Base-by-base conservation (phyloP, 495 filamentous ascomycete species). In the Clavariopsis aquatica region DNA sequence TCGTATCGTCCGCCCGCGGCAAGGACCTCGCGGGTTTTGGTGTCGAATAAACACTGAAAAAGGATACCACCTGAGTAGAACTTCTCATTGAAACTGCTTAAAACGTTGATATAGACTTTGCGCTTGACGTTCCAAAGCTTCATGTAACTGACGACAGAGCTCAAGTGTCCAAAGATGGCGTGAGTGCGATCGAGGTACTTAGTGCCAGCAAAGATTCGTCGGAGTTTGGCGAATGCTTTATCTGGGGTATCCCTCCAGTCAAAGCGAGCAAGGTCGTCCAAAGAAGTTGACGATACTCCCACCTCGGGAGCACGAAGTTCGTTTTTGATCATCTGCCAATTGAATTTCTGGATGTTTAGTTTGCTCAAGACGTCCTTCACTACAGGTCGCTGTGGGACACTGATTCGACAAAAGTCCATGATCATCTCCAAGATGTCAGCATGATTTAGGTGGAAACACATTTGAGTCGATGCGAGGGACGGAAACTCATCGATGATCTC, bases 1-100 rank as follows among this genome's bases (percentile, higher is more conserved):
- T 98, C 94, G 74, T 98, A 98, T 27, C 94, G 87, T 27, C 94
- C 94, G 52, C 94, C 94, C 34, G 93, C 94, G 0, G 93, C 94
- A 68, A 98, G 91, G 10, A 98, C 89, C 66, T 94, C 89, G 28
- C 82, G 79, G 66, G 85, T 85, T 74, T 93, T 96, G 58, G 82
- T 87, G 75, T 98, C 95, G 68, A 91, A 92, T 0, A 97, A 75
- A 65, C 93, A 98, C 65, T 95, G 87, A 72, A 98, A 98, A 26
- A 98, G 77, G 22, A 98, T 80, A 36, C 93, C 92, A 9, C 90
- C 91, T 38, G 84, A 80, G 76, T 94, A 98, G 75, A 98, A 96
- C 49, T 89, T 89, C 69, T 96, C 93, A 72, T 97, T 96, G 69
- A 93, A 82, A 71, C 89, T 95, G 66, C 88, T 89, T 13, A 98